phyloP scores from a whole-genome alignment of 1,139 yeast species.

The Lodderomyces beijingensis region DNA sequence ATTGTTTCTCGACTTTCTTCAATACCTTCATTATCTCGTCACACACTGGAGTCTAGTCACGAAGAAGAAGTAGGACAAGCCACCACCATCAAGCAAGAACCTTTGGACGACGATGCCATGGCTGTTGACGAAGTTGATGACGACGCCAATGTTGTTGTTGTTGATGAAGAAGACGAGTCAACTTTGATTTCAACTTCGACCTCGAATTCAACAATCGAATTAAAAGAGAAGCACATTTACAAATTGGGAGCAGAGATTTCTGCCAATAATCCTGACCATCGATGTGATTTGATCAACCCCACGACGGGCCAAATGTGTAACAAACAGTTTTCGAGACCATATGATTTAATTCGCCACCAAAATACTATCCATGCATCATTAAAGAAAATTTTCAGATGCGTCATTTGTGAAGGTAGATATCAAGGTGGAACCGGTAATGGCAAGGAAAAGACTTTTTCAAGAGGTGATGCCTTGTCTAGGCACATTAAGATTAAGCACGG shows the following conservation, averaged over 20 bases:
- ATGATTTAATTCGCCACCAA: slow-evolving; percentile 47
- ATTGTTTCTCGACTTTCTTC: no score
- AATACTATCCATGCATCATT: slow-evolving; percentile 47
- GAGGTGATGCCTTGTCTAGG: slow-evolving; percentile 48
- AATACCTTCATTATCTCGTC: no score
- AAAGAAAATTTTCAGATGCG: slow-evolving; percentile 47
- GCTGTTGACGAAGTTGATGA: slow-evolving; percentile 11
- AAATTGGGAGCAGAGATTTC: slow-evolving; percentile 20
- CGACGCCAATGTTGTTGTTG: slow-evolving; percentile 8
- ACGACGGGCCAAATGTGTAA: slow-evolving; percentile 41
- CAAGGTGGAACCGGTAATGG: slow-evolving; percentile 55
- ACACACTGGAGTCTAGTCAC: no score
- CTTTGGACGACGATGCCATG: slow-evolving; percentile 3
- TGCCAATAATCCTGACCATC: slow-evolving; percentile 32
- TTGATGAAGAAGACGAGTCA: slow-evolving; percentile 11
- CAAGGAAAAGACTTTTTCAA: slow-evolving; percentile 48
- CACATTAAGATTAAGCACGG: slow-evolving; percentile 48
- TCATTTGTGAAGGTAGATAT: slow-evolving; percentile 46
- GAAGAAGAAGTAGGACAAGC: no score
- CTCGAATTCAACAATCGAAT: not conserved
- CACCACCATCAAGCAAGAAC: not conserved
- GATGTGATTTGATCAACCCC: slow-evolving; percentile 55
- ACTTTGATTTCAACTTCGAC: not conserved
- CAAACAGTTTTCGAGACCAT: slow-evolving; percentile 46
- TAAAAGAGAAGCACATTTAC: slow-evolving; percentile 2